Percentiles rank a stretch among this genome's conserved stretches.
Evolutionary conservation across 2,329 filamentous ascomycete species (phyloP).

Genomic region (Cladophialophora carrionii): DNA sequence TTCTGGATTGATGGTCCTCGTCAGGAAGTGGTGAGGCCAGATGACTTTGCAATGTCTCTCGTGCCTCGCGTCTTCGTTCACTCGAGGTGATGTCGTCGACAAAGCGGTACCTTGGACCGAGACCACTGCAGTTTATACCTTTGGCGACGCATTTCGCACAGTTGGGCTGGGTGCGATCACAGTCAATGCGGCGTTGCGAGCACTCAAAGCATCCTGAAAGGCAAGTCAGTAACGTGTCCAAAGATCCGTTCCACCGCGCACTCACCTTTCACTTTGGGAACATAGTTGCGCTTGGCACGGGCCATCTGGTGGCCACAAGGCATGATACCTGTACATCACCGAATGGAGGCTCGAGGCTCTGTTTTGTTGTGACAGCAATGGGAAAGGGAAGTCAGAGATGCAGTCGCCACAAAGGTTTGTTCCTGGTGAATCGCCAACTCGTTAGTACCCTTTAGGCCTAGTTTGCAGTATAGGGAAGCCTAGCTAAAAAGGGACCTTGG

Average conservation of each 20-base stretch:
- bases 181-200: slow-evolving; percentile 44
- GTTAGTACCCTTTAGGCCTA: background rate
- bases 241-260: background rate
- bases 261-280: slow-evolving; percentile 6
- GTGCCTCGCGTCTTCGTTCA: slow-evolving; percentile 21
- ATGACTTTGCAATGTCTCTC: slow-evolving; percentile 23
- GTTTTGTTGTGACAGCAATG: background rate
- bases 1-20: background rate
- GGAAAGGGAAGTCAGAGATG: background rate
- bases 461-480: too few species aligned
- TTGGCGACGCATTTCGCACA: slow-evolving; percentile 43
- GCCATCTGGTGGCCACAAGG: background rate
- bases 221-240: background rate
- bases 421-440: background rate
- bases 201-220: slow-evolving; percentile 43
- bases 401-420: background rate
- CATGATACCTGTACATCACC: background rate
- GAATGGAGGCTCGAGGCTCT: background rate
- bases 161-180: slow-evolving; percentile 41
- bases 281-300: background rate
- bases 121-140: slow-evolving; percentile 42
- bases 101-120: slow-evolving; percentile 40
- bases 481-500: too few species aligned
- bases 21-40: background rate
- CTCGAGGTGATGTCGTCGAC: slow-evolving; percentile 35